A percentile compares a stretch with the other conserved stretches of the same genome.
phyloP scores from a whole-genome alignment of 2,329 filamentous ascomycete species.

The Fusarium sacchari region DNA sequence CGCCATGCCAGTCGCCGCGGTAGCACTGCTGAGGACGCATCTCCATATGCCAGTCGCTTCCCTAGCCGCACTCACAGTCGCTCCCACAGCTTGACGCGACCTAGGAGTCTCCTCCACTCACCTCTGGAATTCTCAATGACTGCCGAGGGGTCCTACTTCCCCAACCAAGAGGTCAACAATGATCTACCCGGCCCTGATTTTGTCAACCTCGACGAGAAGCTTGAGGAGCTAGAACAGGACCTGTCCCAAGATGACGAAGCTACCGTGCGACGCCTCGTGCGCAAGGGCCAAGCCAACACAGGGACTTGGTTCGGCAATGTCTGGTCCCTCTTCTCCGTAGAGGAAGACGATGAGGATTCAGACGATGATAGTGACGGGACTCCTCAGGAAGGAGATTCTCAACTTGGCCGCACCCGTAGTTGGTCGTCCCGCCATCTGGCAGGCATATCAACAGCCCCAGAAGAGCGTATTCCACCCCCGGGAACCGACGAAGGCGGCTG shows the following conservation, averaged over 20 bases:
- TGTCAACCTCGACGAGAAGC: slow-evolving; percentile 68
- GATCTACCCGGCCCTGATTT: slow-evolving; percentile 67
- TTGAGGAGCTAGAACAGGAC: slow-evolving; percentile 65
- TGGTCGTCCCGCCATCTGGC: slow-evolving; percentile 53
- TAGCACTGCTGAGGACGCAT: slow-evolving; percentile 53
- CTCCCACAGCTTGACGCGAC: slow-evolving; percentile 48
- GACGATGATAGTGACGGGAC: slow-evolving; percentile 55
- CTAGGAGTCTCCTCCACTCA: slow-evolving; percentile 55
- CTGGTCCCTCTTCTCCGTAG: slow-evolving; percentile 71
- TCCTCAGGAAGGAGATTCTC: slow-evolving; percentile 40
- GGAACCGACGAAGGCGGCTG: slow-evolving; percentile 68
- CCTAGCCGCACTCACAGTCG: slow-evolving; percentile 57
- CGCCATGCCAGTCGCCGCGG: slow-evolving; percentile 59
- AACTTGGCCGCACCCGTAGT: slow-evolving; percentile 44
- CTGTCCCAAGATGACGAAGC: slow-evolving; percentile 67
- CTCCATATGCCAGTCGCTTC: slow-evolving; percentile 55
- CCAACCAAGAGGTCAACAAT: slow-evolving; percentile 43
- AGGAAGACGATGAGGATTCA: slow-evolving; percentile 66
- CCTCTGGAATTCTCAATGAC: slow-evolving; percentile 53
- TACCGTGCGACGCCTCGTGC: slow-evolving; percentile 65
- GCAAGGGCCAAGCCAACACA: slow-evolving; percentile 60
- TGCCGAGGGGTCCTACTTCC: slow-evolving; percentile 38
- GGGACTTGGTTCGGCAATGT: slow-evolving; percentile 69
- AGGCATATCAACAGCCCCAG: slow-evolving; percentile 53
- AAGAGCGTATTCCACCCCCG: slow-evolving; percentile 59